Evolutionary conservation across 352 stramenopile species (phyloP).

Genomic region (Globisporangium mamillatum): DNA sequence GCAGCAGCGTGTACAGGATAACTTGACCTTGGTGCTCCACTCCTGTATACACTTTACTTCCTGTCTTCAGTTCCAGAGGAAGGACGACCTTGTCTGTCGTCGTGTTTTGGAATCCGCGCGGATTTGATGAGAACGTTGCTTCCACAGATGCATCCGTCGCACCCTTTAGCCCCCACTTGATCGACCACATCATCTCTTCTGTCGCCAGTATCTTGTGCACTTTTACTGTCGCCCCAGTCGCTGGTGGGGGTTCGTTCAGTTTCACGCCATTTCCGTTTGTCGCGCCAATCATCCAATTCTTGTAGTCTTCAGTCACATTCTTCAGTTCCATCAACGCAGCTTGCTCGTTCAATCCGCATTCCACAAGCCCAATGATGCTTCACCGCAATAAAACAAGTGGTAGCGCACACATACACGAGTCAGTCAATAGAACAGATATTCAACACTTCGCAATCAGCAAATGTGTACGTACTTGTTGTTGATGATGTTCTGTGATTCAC

Average conservation of each 20-base stretch:
- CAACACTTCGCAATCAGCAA: not conserved
- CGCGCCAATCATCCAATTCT: slow-evolving; percentile 36
- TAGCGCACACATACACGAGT: slow-evolving; percentile 9
- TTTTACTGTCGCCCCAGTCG: slow-evolving; percentile 25
- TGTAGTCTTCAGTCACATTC: slow-evolving; percentile 55
- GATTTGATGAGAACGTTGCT: slow-evolving; percentile 30
- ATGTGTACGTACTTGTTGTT: slow-evolving; percentile 45
- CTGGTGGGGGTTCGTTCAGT: slow-evolving; percentile 35
- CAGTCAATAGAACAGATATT: not conserved
- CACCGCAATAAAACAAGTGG: slow-evolving; percentile 1
- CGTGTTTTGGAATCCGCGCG: not conserved
- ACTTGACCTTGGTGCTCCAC: slow-evolving; percentile 82
- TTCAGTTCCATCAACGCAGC: slow-evolving; percentile 49
- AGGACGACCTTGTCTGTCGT: slow-evolving; percentile 33
- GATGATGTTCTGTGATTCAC: slow-evolving; percentile 50
- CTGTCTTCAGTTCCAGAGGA: slow-evolving; percentile 88
- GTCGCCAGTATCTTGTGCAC: slow-evolving; percentile 58
- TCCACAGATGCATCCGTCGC: slow-evolving; percentile 71
- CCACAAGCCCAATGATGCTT: slow-evolving; percentile 67
- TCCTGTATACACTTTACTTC: slow-evolving; percentile 55
- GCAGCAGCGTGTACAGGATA: slow-evolving; percentile 85
- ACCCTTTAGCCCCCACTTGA: slow-evolving; percentile 82
- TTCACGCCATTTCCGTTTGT: slow-evolving; percentile 12
- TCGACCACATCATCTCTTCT: slow-evolving; percentile 86
- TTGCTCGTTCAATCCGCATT: slow-evolving; percentile 63